Evolutionary conservation across 805 yeast genomes (phyloP).

Genomic region (Saturnispora besseyi): DNA sequence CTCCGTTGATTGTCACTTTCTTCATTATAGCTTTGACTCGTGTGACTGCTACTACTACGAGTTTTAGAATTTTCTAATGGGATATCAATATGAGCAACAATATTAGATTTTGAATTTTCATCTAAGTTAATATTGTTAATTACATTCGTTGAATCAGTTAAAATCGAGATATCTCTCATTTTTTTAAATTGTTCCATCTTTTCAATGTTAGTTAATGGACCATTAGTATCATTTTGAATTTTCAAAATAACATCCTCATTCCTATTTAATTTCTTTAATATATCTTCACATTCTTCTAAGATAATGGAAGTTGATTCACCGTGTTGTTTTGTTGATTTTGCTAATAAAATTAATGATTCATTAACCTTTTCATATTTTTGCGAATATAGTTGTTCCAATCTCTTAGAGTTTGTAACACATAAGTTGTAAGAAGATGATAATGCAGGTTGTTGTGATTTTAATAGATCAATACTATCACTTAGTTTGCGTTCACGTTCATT

Average conservation of each 20-base stretch:
- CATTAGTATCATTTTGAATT: constrained; percentile 11
- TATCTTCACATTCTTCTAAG: constrained; percentile 38
- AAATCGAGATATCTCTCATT: constrained; percentile 10
- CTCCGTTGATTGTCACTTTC: constrained; percentile 4
- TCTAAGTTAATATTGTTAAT: background rate
- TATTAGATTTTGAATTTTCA: background rate
- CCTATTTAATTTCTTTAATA: constrained; percentile 29
- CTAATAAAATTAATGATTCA: constrained; percentile 36
- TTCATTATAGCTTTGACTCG: background rate
- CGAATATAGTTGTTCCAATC: constrained; percentile 41
- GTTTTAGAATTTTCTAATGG: background rate
- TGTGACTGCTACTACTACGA: background rate
- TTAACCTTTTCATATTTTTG: constrained; percentile 37
- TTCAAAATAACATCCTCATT: constrained; percentile 18
- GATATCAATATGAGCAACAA: background rate
- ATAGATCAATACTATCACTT: constrained; percentile 28
- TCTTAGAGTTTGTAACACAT: constrained; percentile 36
- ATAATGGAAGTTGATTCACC: constrained; percentile 39
- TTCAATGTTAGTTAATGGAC: constrained; percentile 7
- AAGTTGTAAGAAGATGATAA: constrained; percentile 41
- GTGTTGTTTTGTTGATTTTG: constrained; percentile 36
- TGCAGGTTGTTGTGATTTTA: constrained; percentile 40
- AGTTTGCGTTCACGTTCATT: constrained; percentile 29
- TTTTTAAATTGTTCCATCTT: constrained; percentile 11
- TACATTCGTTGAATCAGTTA: constrained; percentile 4